These are phyloP conservation scores for Trichoderma sp. DNA, from an alignment of 2,329 filamentous ascomycete species.

Conservation along the genomic window DNA sequence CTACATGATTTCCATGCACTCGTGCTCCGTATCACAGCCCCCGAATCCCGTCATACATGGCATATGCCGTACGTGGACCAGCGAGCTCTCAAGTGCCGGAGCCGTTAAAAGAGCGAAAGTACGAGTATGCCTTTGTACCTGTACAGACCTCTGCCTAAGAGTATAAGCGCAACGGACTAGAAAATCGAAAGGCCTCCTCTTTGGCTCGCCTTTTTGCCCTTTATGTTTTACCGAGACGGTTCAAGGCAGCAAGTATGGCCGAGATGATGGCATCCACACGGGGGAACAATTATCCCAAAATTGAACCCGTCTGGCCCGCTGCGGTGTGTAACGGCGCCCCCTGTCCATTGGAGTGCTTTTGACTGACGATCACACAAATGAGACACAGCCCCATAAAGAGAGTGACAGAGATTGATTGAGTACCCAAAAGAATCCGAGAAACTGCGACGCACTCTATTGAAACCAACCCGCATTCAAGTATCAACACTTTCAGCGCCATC, in stretches of 20 bases:
- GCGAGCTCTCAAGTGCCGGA: background rate
- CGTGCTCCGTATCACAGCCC: background rate
- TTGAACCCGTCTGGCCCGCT: background rate
- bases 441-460: background rate
- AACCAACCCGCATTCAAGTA: background rate
- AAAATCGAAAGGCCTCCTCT: background rate
- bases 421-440: background rate
- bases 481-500: background rate
- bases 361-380: background rate
- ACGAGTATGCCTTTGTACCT: background rate
- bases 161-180: background rate
- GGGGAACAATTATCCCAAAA: background rate
- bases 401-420: background rate
- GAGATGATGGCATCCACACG: slow-evolving; percentile 1
- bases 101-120: background rate
- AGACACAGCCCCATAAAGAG: background rate
- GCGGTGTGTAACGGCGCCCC: background rate
- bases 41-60: background rate
- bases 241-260: background rate
- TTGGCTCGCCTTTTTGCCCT: background rate
- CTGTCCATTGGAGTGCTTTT: background rate
- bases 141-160: background rate
- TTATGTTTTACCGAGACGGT: background rate
- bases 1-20: background rate
- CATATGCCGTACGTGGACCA: background rate